Base-by-base conservation (phyloP, 2,329 filamentous ascomycete species). In the Fusarium tjaetaba region DNA sequence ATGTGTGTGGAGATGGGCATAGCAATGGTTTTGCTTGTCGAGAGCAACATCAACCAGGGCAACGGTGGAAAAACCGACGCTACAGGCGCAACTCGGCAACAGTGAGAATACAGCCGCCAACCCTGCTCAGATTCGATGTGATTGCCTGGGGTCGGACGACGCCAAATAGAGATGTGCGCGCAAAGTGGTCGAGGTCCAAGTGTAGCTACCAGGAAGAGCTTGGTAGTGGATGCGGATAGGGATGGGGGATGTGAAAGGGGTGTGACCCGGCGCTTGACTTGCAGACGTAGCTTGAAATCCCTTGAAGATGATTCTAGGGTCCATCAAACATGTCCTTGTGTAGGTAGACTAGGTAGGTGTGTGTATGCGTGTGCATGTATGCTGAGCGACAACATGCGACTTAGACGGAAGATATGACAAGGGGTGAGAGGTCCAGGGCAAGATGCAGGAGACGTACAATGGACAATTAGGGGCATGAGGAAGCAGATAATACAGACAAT, bases 231-330 rank as follows among this genome's bases (percentile, higher is more conserved):
- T 70, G 69, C 64, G 71, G 61, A 71, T 75, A 61, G 75, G 72
- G 78, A 71, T 67, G 66, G 71, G 67, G 70, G 67, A 72, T 73
- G 65, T 74, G 70, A 72, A 75, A 77, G 75, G 77, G 76, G 78
- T 78, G 73, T 79, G 77, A 79, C 74, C 76, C 76, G 74, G 78
- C 76, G 78, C 78, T 80, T 80, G 75, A 76, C 77, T 76, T 78
- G 77, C 77, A 78, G 75, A 61, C 74, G 68, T 78, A 78, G 77
- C 71, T 78, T 77, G 68, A 58, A 73, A 73, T 68, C 56, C 72
- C 74, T 76, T 65, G 65, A 59, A 64, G 57, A 55, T 65, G 61
- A 68, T 74, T 75, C 72, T 51, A 74, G 72, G 72, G 72, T 75
- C 72, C 59, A 68, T 63, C 57, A 68, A 69, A 52, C 28, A 52